These are phyloP conservation scores for Ulota crispa DNA, from an alignment of 225 moss, liverwort and hornwort species.

Conservation along the genomic window DNA sequence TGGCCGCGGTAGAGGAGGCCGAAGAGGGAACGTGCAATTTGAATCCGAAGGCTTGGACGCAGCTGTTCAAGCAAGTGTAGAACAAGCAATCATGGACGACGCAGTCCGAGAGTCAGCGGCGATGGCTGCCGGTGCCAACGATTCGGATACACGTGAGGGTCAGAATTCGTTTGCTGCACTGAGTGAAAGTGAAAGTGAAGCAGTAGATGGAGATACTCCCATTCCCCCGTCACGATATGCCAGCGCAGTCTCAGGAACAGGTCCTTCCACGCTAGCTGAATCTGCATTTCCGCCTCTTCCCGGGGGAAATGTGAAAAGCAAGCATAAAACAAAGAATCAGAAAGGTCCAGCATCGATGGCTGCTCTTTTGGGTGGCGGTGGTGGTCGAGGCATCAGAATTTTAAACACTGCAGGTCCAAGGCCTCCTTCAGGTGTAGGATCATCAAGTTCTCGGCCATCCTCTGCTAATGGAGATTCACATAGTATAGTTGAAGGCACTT, in stretches of 20 bases:
- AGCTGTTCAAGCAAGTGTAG: conserved; percentile 70
- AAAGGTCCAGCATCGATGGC: conserved; percentile 79
- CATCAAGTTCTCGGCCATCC: conserved; percentile 45
- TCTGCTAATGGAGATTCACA: conserved; percentile 36
- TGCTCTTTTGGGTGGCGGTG: conserved; percentile 67
- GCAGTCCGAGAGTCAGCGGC: conserved; percentile 75
- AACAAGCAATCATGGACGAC: conserved; percentile 64
- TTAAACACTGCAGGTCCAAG: conserved; percentile 65
- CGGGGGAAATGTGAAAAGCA: conserved; percentile 60
- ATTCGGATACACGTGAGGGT: conserved; percentile 48
- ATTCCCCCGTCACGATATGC: conserved; percentile 80
- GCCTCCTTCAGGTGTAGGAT: conserved; percentile 28
- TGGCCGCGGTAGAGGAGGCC: conserved; percentile 75
- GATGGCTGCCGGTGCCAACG: conserved; percentile 47
- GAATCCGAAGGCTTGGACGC: conserved; percentile 62
- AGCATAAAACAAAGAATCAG: conserved; percentile 67
- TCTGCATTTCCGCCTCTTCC: conserved; percentile 96
- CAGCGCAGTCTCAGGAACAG: conserved; percentile 82
- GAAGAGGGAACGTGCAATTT: conserved; percentile 45
- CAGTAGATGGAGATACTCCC: conserved; percentile 45
- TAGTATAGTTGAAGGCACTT: conserved; percentile 22
- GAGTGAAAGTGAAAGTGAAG: conserved; percentile 51
- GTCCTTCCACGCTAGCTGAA: conserved; percentile 73
- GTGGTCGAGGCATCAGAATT: conserved; percentile 59
- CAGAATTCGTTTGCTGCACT: conserved; percentile 49